Base-by-base conservation (phyloP, 2,329 filamentous ascomycete species). In the Neodidymelliopsis sp. region DNA sequence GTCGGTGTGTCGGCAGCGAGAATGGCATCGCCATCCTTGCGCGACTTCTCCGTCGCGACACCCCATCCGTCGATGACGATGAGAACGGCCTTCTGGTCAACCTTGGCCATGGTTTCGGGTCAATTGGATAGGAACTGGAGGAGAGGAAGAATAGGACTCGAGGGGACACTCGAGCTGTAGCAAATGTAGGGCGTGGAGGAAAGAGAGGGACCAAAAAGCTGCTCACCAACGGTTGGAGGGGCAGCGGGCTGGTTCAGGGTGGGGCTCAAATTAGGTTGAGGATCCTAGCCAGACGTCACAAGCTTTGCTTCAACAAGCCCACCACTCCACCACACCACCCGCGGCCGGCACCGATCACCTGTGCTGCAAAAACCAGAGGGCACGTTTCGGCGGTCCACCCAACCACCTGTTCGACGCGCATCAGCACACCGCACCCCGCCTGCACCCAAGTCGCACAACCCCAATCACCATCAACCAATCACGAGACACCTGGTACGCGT, bases 31-130 rank as follows among this genome's bases (percentile, higher is more conserved):
- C 94, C 93, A 76, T 96, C 76, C 69, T 90, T 89, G 67, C 89
- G 89, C 48, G 91, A 95, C 50, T 86, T 79, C 61, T 88, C 87
- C 57, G 85, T 85, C 66, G 92, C 84, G 67, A 97, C 85, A 71
- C 94, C 94, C 94, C 94, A 99, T 71, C 94, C 94, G 79, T 99
- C 94, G 81, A 99, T 99, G 78, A 97, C 94, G 84, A 99, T 88
- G 66, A 90, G 79, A 57, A 85, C 86, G 57, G 82, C 81, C 75
- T 88, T 89, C 56, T 89, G 84, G 69, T 88, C 82, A 70, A 87
- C 84, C 68, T 84, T 78, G 56, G 79, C 80, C 85, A 89, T 88
- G 59, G 70, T 80, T 74, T 62, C 57, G 52, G 49, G 41, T 16
- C 53, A 63, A 60, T 59, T 60, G 45, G 38, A 11, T 36, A 40